Base-by-base conservation (phyloP, 805 yeast species). In the Kodamaea kakaduensis region DNA sequence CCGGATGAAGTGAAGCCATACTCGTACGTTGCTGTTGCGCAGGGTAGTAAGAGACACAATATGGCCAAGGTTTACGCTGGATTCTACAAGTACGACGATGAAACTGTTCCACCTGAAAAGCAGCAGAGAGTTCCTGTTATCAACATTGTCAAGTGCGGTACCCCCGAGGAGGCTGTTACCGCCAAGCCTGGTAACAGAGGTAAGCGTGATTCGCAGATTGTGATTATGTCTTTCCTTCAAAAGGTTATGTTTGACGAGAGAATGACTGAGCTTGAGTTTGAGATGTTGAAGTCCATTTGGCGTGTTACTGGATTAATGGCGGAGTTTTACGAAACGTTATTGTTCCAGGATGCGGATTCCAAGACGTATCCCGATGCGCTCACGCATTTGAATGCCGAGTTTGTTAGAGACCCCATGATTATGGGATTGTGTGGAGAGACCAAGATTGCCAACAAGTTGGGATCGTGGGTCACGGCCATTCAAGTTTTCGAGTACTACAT, bases 31-130 rank as follows among this genome's bases (percentile, higher is more conserved):
- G 95, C 97, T 6, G 97, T 93, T 25, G 95, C 96, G 3, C 84
- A 84, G 48, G 98, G 98, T 48, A 50, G 84, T 3, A 93, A 87
- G 64, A 81, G 98, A 56, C 98, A 93, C 55, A 93, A 93, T 57
- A 88, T 89, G 96, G 97, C 98, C 18, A 90, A 89, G 60, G 88
- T 90, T 2, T 90, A 87, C 53, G 81, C 96, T 9, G 98, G 98
- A 0, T 93, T 85, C 56, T 93, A 93, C 65, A 81, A 81, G 47
- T 93, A 89, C 54, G 79, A 85, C 49, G 84, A 84, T 45, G 52
- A 61, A 3, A 84, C 90, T 1, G 78, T 88, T 28, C 85, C 90
- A 2, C 62, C 65, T 1, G 89, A 84, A 42, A 83, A 83, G 48
- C 97, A 90, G 61, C 89, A 84, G 55, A 73, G 87, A 44, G 84